Base-by-base conservation (phyloP, 805 yeast species). In the Candida ficus region DNA sequence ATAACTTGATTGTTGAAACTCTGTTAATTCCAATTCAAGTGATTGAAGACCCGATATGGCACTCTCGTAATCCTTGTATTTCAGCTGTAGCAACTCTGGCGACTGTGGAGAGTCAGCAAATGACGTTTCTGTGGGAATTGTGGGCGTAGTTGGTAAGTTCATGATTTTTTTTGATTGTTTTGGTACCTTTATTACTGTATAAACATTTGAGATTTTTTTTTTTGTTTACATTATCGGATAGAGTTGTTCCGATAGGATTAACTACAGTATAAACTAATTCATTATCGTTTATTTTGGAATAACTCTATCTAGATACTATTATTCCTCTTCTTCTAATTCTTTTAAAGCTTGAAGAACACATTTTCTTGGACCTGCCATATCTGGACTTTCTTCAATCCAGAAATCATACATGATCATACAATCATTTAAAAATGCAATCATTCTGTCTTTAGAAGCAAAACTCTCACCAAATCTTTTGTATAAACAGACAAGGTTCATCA, bases 1-100 rank as follows among this genome's bases (percentile, higher is more conserved):
- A 35, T 61, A 56, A 33, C 72, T 66, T 6, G 73, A 65, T 18
- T 52, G 57, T 42, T 67, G 68, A 42, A 71, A 68, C 46, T 71
- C 76, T 17, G 52, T 57, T 16, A 71, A 50, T 46, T 70, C 74
- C 7, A 46, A 47, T 48, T 67, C 72, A 12, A 70, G 57, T 47
- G 64, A 66, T 22, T 57, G 60, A 16, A 70, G 62, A 35, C 68
- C 68, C 27, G 57, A 63, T 8, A 61, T 35, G 1, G 64, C 64
- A 35, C 58, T 50, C 33, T 56, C 47, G 25, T 54, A 56, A 41
- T 58, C 55, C 37, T 50, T 50, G 20, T 56, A 53, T 33, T 49
- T 54, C 29, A 53, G 51, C n/a, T 46, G 50, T 5, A 43, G 29
- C 22, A 36, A 17, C 29, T 35, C 42, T 3, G 43, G 43, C 1